phyloP scores from a whole-genome alignment of 495 filamentous ascomycete species.

The Talaromyces proteolyticus region DNA sequence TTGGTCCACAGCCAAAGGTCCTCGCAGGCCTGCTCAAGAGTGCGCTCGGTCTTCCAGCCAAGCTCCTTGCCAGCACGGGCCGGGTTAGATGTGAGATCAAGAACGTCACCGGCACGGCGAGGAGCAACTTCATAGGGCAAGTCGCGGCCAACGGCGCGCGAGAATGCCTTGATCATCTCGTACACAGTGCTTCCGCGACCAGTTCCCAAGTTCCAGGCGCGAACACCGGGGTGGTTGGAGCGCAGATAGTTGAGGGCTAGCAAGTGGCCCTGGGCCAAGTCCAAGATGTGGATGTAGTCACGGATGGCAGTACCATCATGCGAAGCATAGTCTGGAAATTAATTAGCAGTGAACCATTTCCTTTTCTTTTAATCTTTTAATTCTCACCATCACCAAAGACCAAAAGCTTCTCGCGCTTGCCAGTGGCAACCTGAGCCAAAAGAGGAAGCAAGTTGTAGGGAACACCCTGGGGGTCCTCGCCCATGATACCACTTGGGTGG shows the following conservation, averaged over 20 bases:
- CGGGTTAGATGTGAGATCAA: slow-evolving; percentile 92
- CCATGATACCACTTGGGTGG: slow-evolving; percentile 96
- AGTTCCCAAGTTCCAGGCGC: slow-evolving; percentile 97
- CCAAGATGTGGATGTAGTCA: slow-evolving; percentile 82
- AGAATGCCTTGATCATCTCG: slow-evolving; percentile 96
- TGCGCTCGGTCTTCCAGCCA: slow-evolving; percentile 84
- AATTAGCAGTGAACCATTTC: neutral
- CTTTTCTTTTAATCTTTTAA: too few relatives aligned
- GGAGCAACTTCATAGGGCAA: slow-evolving; percentile 82
- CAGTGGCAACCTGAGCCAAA: slow-evolving; percentile 91
- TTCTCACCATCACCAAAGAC: slow-evolving; percentile 90
- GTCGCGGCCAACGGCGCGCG: slow-evolving; percentile 72
- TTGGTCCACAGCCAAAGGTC: slow-evolving; percentile 93
- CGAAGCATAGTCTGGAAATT: slow-evolving; percentile 83
- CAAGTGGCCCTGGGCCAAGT: slow-evolving; percentile 84
- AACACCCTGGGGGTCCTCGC: slow-evolving; percentile 92
- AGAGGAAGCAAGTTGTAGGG: slow-evolving; percentile 95
- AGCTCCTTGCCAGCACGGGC: slow-evolving; percentile 81
- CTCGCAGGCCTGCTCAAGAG: slow-evolving; percentile 86
- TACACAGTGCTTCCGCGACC: slow-evolving; percentile 92
- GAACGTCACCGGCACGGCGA: slow-evolving; percentile 81
- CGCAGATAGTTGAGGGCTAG: slow-evolving; percentile 90
- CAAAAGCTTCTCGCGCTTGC: slow-evolving; percentile 87
- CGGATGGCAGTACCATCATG: slow-evolving; percentile 77
- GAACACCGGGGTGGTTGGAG: slow-evolving; percentile 81